Conservation (phyloP, 2,329 filamentous ascomycete species). For the Aspergillus neoniger region DNA sequence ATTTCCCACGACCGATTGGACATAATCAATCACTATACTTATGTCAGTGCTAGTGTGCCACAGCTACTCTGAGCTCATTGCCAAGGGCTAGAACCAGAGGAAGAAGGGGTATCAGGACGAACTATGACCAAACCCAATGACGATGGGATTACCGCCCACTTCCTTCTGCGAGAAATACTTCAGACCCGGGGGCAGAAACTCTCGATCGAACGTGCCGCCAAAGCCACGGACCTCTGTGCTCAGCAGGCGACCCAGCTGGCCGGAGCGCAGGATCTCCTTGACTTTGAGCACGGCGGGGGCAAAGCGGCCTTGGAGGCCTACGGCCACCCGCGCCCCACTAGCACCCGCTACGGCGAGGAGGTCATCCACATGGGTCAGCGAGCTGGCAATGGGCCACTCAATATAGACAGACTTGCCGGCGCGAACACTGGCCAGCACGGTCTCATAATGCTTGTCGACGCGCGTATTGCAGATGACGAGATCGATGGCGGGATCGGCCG, state of each 20-base stretch:
- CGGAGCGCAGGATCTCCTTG: constrained; percentile 47
- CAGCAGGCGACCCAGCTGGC: constrained; percentile 55
- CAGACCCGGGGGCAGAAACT: constrained; percentile 8
- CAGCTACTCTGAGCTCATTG: no score
- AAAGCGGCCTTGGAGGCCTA: constrained; percentile 56
- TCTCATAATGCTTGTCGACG: constrained; percentile 55
- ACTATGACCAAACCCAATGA: constrained; percentile 14
- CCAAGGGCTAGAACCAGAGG: not conserved
- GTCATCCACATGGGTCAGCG: constrained; percentile 44
- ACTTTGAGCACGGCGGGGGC: constrained; percentile 50
- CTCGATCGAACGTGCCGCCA: constrained; percentile 16
- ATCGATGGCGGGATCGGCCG: constrained; percentile 54
- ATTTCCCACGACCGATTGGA: constrained; percentile 3
- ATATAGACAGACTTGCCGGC: constrained; percentile 58
- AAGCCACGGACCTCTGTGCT: constrained; percentile 46
- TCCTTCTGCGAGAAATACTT: constrained; percentile 17
- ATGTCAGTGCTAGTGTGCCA: not conserved
- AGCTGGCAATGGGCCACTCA: constrained; percentile 61
- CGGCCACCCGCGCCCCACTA: constrained; percentile 43
- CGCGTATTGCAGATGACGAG: constrained; percentile 55
- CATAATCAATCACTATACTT: not conserved
- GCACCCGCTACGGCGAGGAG: constrained; percentile 41
- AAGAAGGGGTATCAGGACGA: not conserved
- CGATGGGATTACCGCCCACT: constrained; percentile 14
- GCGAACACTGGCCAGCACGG: constrained; percentile 50